Percentiles rank a stretch among this genome's conserved stretches.
These are phyloP conservation scores for Cymodocea nodosa DNA, from an alignment of 116 monocot species.

Conservation along the genomic window DNA sequence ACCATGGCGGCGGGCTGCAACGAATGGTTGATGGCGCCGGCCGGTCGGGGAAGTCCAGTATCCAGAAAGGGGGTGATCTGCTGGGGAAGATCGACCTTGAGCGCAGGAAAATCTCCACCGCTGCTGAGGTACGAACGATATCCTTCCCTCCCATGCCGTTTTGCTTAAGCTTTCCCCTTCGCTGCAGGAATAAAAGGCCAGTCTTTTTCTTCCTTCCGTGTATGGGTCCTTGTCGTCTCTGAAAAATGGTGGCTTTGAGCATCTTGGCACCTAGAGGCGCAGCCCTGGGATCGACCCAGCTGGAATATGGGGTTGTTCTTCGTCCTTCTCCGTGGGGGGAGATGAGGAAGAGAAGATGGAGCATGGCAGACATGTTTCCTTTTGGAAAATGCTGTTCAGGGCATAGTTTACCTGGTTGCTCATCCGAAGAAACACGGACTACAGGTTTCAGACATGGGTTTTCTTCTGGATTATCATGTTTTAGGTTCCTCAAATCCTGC, in stretches of 20 bases:
- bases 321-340: slow-evolving; percentile 12
- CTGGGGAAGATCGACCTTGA: not conserved
- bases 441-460: slow-evolving; percentile 10
- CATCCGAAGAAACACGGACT: not conserved
- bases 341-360: slow-evolving; percentile 9
- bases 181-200: too few relatives aligned
- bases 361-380: not conserved
- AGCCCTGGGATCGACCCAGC: slow-evolving; percentile 10
- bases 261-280: slow-evolving; percentile 18
- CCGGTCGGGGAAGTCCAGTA: not conserved
- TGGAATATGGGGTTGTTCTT: slow-evolving; percentile 16
- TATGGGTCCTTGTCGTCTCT: not conserved
- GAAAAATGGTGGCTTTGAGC: slow-evolving; percentile 49
- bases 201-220: not conserved
- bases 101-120: not conserved
- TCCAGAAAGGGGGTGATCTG: slow-evolving; percentile 2
- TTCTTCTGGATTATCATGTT: slow-evolving; percentile 1
- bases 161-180: too few relatives aligned
- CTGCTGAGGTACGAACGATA: slow-evolving; percentile 1
- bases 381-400: not conserved
- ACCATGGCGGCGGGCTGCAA: not conserved
- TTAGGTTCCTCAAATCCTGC: not conserved
- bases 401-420: slow-evolving; percentile 1
- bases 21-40: not conserved
- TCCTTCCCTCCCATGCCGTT: too few relatives aligned